Conservation (phyloP, 2,329 filamentous ascomycete genomes). For the Neofusicoccum umdonicola region DNA sequence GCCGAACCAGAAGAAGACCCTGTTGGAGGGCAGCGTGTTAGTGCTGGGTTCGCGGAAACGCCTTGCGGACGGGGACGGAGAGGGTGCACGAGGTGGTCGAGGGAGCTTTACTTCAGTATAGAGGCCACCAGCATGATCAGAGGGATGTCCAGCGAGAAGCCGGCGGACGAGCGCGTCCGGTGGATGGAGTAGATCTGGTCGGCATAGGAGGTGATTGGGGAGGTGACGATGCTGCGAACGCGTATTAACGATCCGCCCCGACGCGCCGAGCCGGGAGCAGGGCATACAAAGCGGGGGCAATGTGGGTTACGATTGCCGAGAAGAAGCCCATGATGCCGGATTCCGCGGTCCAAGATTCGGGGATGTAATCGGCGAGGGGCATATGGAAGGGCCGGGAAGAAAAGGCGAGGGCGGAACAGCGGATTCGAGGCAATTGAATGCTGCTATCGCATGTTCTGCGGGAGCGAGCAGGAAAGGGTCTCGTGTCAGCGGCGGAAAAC, state of each 20-base stretch:
- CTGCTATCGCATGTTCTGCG: constrained; percentile 1
- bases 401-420: background rate
- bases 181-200: constrained; percentile 67
- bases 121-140: constrained; percentile 66
- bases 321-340: constrained; percentile 34
- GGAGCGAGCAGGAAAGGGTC: background rate
- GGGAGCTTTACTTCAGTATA: constrained; percentile 54
- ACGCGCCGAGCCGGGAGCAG: background rate
- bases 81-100: background rate
- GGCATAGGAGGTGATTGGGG: constrained; percentile 63
- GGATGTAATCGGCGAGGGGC: constrained; percentile 16
- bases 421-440: background rate
- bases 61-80: constrained; percentile 16
- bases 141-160: constrained; percentile 66
- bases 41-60: background rate
- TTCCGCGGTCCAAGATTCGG: constrained; percentile 13
- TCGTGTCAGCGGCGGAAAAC: background rate
- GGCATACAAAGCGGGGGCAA: constrained; percentile 39
- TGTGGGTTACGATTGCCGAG: constrained; percentile 33
- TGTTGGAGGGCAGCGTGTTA: constrained; percentile 25
- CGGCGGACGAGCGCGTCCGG: constrained; percentile 57
- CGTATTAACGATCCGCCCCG: background rate
- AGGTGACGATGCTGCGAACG: constrained; percentile 54
- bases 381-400: background rate
- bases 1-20: constrained; percentile 65